Evolutionary conservation across 1,284 basidiomycete genomes (phyloP), one percentile per base, ranked within the genome.

Genomic region (Microbotryomycetes sp.): DNA sequence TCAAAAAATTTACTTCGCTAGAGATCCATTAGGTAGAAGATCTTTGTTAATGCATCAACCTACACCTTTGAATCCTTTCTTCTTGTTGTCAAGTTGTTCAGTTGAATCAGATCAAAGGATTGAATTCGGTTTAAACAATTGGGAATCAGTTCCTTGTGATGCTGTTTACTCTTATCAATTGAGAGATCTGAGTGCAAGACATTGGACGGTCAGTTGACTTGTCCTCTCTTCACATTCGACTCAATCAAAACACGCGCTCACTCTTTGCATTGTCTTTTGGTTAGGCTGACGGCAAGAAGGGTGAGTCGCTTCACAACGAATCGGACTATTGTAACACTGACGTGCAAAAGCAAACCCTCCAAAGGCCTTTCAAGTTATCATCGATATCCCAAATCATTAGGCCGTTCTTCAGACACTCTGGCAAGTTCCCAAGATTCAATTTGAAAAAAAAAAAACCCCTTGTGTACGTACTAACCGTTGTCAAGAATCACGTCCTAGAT

Each of bases 21-120:
- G 93, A 51, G 94, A 98, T 75, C 89, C 91, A 1, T 82, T 97
- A 1, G 93, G 94, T 1, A 82, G 96, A 29, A 83, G 96, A 48
- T 97, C 93, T 6, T 80, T 98, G 1, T 79, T 97, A 1, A 76
- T 89, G 23, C 83, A 87, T 62, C 76, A 75, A 60, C 84, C 86
- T 19, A 81, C 79, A 19, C 54, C 65, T 1, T 58, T 66, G 23
- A 75, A 77, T 5, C 83, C 84, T 0, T 79, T 81, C 64, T 77
- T 88, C 45, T 72, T 89, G 28, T 74, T 89, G 16, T 75, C 85
- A 4, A 89, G 87, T 1, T 83, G 84, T 3, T 85, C 86, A n/a
- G 74, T 75, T 42, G 85, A 85, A 5, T 50, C 70, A 22, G 22
- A 28, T 22, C 54, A 57, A 0, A 31, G 50, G 12, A 19, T 36